These are phyloP conservation scores for Suhomyces bolitotheri DNA, from an alignment of 1,139 yeast species.

Conservation along the genomic window DNA sequence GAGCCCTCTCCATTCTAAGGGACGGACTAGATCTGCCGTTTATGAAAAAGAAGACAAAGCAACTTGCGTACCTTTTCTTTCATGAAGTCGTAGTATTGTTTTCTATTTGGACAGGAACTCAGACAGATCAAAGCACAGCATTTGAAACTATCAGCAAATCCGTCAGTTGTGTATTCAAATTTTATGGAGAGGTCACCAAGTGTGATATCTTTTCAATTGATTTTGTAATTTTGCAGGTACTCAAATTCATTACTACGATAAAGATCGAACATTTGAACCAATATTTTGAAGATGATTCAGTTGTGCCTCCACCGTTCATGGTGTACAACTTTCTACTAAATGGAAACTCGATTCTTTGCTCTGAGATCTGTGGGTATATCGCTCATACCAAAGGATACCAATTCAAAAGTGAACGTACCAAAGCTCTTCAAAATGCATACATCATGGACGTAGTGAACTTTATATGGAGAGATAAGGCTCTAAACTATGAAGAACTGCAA, in stretches of 20 bases:
- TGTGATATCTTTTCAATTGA: neutral
- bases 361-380: slow-evolving; percentile 52
- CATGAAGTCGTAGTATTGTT: slow-evolving; percentile 6
- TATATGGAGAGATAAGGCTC: slow-evolving; percentile 61
- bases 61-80: slow-evolving; percentile 4
- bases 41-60: neutral
- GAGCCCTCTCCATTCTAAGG: slow-evolving; percentile 1
- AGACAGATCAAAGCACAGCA: neutral
- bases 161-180: slow-evolving; percentile 12
- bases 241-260: slow-evolving; percentile 15
- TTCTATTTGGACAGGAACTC: slow-evolving; percentile 5
- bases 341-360: slow-evolving; percentile 45
- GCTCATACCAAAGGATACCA: slow-evolving; percentile 39
- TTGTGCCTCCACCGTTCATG: slow-evolving; percentile 43
- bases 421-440: slow-evolving; percentile 50
- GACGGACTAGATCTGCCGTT: neutral
- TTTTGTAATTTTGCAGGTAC: slow-evolving; percentile 10
- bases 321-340: slow-evolving; percentile 37
- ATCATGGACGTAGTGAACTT: slow-evolving; percentile 63
- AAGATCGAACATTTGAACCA: slow-evolving; percentile 14
- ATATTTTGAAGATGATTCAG: slow-evolving; percentile 12
- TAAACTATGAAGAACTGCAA: slow-evolving; percentile 16
- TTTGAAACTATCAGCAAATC: slow-evolving; percentile 12
- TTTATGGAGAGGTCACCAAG: slow-evolving; percentile 6
- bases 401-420: slow-evolving; percentile 30